phyloP scores from a whole-genome alignment of 768 basidiomycete species.

The Aureoboletus auriporus region DNA sequence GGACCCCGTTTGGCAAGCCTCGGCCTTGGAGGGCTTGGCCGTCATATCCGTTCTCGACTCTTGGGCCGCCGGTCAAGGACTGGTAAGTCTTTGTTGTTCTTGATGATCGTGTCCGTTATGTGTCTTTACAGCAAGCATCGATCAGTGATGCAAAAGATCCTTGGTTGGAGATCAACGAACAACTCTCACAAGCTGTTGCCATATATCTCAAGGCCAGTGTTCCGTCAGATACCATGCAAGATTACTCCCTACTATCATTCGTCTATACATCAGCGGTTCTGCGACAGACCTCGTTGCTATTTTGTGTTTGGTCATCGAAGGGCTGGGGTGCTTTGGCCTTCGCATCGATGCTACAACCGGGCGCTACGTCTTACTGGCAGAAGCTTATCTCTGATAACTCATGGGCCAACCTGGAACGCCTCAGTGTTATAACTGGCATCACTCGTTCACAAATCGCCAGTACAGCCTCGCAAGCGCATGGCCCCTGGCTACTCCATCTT shows the following conservation, averaged over 20 bases:
- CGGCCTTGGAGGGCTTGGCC: constrained; percentile 81
- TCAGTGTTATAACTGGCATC: constrained; percentile 67
- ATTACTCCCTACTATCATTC: constrained; percentile 60
- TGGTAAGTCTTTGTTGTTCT: constrained; percentile 44
- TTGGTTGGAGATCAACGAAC: constrained; percentile 77
- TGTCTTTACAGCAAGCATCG: constrained; percentile 48
- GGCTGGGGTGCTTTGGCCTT: constrained; percentile 84
- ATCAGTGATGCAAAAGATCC: constrained; percentile 53
- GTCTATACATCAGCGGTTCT: constrained; percentile 65
- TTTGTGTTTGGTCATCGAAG: constrained; percentile 80
- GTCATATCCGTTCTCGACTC: constrained; percentile 77
- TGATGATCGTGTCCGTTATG: constrained; percentile 1
- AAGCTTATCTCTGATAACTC: constrained; percentile 50
- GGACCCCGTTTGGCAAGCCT: constrained; percentile 88
- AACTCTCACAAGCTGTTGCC: constrained; percentile 55
- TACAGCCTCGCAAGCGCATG: constrained; percentile 70
- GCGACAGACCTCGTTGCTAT: constrained; percentile 69
- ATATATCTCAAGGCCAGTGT: constrained; percentile 61
- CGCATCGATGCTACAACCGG: constrained; percentile 67
- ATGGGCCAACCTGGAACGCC: constrained; percentile 56
- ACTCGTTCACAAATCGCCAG: constrained; percentile 63
- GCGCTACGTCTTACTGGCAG: constrained; percentile 54
- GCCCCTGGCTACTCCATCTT: constrained; percentile 83
- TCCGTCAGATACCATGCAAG: constrained; percentile 47
- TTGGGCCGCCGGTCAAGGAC: constrained; percentile 72